phyloP scores from a whole-genome alignment of 805 yeast genomes.

The Kuraishia hungarica region DNA sequence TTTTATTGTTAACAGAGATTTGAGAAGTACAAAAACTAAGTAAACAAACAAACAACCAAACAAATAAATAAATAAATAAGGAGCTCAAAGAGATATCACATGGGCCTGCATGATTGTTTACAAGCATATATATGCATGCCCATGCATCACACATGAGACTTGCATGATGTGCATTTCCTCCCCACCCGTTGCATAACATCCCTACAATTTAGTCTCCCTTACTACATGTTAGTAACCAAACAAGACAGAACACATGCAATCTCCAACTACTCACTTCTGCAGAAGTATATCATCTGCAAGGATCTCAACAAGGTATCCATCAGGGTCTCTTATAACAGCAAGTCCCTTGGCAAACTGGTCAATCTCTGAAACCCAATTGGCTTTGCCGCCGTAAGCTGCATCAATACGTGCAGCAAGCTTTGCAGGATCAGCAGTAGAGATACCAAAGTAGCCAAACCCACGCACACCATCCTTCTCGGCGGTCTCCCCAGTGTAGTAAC shows the following conservation, averaged over 20 bases:
- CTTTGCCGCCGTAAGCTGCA: slow-evolving; percentile 18
- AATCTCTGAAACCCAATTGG: slow-evolving; percentile 47
- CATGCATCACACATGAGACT: too few species aligned
- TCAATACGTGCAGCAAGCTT: slow-evolving; percentile 41
- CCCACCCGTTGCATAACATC: too few species aligned
- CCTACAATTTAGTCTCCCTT: too few species aligned
- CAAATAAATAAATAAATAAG: too few species aligned
- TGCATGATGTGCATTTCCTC: too few species aligned
- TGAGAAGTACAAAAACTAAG: too few species aligned
- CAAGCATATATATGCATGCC: too few species aligned
- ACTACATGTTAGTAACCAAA: too few species aligned
- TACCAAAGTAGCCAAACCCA: slow-evolving; percentile 85
- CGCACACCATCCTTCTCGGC: slow-evolving; percentile 39
- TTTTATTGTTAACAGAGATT: too few species aligned
- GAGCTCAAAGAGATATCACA: too few species aligned
- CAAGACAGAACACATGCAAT: neutral
- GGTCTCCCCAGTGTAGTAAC: slow-evolving; percentile 74
- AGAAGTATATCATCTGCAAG: neutral
- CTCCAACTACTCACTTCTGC: neutral
- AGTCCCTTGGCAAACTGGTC: slow-evolving; percentile 44
- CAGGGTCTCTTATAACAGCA: slow-evolving; percentile 83
- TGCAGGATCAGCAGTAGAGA: slow-evolving; percentile 58
- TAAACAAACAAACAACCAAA: too few species aligned
- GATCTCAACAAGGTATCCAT: slow-evolving; percentile 48
- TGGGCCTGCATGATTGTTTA: too few species aligned